phyloP scores from a whole-genome alignment of 257 asterid genomes.

The Phtheirospermum japonicum region DNA sequence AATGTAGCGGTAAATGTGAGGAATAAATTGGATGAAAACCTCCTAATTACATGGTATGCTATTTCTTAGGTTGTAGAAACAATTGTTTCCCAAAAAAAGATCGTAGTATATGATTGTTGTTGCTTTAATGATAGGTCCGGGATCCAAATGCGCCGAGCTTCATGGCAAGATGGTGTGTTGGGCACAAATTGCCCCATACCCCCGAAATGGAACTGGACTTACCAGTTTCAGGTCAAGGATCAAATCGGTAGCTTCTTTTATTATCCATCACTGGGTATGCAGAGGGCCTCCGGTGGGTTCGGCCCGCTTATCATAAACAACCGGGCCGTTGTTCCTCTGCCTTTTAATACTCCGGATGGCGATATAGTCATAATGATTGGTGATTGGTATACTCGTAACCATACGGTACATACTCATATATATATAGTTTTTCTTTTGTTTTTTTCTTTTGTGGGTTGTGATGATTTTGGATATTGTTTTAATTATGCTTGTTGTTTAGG shows the following conservation, averaged over 20 bases:
- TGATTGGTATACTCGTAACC: slow-evolving; percentile 74
- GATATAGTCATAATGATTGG: slow-evolving; percentile 69
- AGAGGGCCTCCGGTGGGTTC: slow-evolving; percentile 84
- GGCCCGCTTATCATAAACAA: slow-evolving; percentile 63
- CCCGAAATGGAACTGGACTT: slow-evolving; percentile 56
- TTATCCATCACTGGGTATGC: slow-evolving; percentile 69
- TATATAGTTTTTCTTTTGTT: background rate
- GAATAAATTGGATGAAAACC: slow-evolving; percentile 65
- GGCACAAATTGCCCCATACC: slow-evolving; percentile 87
- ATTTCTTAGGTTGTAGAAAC: no score
- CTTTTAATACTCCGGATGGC: slow-evolving; percentile 63
- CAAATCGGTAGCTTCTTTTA: slow-evolving; percentile 83
- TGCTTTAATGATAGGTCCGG: slow-evolving; percentile 50
- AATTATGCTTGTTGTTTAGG: slow-evolving; percentile 32
- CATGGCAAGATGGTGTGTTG: slow-evolving; percentile 86
- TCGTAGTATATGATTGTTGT: no score
- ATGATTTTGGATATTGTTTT: background rate
- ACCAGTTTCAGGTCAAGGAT: slow-evolving; percentile 40
- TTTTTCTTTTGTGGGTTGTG: slow-evolving; percentile 23
- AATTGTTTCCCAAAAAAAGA: no score
- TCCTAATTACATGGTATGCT: slow-evolving; percentile 68
- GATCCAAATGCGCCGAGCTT: slow-evolving; percentile 72
- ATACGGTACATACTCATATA: slow-evolving; percentile 36
- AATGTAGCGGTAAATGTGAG: slow-evolving; percentile 64
- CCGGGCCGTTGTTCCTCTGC: slow-evolving; percentile 47